Evolutionary conservation across 108 stramenopile genomes (phyloP), one percentile per base, ranked within the genome.

Genomic region (Skeletonema marinoi): DNA sequence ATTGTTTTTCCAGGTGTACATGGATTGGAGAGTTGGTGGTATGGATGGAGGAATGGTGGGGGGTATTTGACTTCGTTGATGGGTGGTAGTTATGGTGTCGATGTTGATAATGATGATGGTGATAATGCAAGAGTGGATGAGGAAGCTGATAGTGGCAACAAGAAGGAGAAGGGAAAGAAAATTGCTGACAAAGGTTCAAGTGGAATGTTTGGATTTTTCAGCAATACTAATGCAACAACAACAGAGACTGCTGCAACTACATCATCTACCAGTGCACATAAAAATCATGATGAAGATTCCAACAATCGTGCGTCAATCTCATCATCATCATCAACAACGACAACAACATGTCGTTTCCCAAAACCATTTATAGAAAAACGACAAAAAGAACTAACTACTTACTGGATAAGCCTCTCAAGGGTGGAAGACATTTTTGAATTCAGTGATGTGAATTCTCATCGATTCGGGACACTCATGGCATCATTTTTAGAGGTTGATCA

Each of bases 341-440:
- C 32, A 2, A 42, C 7, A 44, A 39, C 68, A 35, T 81, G 80
- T 67, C 73, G 68, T 0, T 65, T 65, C 35, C 73, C 80, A 13
- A 16, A 35, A 33, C 61, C 70, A 59, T 83, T 83, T 44, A 42
- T 83, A 12, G 67, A 73, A n/a, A 67, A 58, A 51, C 82, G 82
- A 3, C 73, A 62, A 30, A 69, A 68, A 21, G 82, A 83, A 58
- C 54, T 83, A 21, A 17, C 60, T 10, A 11, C 73, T 0, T 83
- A 83, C 21, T 83, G 82, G 82, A 38, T 60, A 7, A 33, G 50
- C 11, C 67, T 83, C 1, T 74, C 74, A 74, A 48, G 65, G 33
- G 71, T 83, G 16, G 82, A 83, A 48, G 82, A 74, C 29, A 78
- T 78, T 3, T 83, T 83, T 67, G 82, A 83, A 25, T 82, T 82